A percentile compares a stretch with the other conserved stretches of the same genome.
These are phyloP conservation scores for Haberlea rhodopensis DNA, from an alignment of 257 asterid genomes.

Conservation along the genomic window DNA sequence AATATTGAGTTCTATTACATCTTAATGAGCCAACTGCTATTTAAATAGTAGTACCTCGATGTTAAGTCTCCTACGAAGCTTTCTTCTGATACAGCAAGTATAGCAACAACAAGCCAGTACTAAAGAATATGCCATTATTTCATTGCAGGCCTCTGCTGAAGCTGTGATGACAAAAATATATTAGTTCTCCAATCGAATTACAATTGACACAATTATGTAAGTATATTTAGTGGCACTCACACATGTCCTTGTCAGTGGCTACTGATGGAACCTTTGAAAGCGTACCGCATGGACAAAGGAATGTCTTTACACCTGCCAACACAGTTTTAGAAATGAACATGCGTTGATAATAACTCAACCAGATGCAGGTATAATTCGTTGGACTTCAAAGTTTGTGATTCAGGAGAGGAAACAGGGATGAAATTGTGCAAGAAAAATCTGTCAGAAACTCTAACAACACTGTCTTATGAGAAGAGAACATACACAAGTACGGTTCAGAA, in stretches of 20 bases:
- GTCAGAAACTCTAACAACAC: background rate
- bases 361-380: background rate
- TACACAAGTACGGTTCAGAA: conserved; percentile 62
- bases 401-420: too few species aligned
- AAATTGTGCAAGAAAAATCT: background rate
- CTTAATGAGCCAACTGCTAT: too few species aligned
- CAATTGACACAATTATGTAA: too few species aligned
- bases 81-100: conserved; percentile 64
- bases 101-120: conserved; percentile 67
- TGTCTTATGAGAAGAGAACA: conserved; percentile 26
- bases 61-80: conserved; percentile 50
- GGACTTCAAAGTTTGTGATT: too few species aligned
- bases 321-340: background rate
- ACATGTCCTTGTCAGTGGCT: conserved; percentile 51
- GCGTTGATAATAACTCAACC: background rate
- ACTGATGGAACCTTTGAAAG: conserved; percentile 59
- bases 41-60: conserved; percentile 45
- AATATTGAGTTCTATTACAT: too few species aligned
- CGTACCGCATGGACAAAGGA: conserved; percentile 58
- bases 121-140: conserved; percentile 57
- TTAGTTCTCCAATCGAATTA: conserved; percentile 26
- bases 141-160: conserved; percentile 53
- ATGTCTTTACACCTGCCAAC: conserved; percentile 52
- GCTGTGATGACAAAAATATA: conserved; percentile 34
- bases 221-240: conserved; percentile 34